phyloP scores from a whole-genome alignment of 1,284 basidiomycete genomes.

The Boletus mariae region DNA sequence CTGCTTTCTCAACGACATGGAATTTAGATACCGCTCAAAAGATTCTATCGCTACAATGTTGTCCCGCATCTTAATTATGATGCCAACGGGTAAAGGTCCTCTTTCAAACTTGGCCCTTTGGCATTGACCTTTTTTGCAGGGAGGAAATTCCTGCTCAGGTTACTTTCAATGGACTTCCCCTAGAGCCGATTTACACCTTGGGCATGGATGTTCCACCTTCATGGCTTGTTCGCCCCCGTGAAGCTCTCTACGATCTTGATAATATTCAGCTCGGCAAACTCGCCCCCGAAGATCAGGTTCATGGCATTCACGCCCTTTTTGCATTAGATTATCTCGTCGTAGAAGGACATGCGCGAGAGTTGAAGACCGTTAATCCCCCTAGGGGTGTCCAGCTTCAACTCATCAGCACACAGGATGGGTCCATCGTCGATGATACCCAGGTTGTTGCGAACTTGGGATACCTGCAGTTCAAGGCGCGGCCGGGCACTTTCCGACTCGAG shows the following conservation, averaged over 20 bases:
- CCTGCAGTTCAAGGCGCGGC: conserved; percentile 91
- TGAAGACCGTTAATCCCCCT: conserved; percentile 59
- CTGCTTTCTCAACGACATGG: background rate
- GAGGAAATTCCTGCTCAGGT: conserved; percentile 51
- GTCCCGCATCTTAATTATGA: conserved; percentile 62
- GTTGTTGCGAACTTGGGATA: conserved; percentile 96
- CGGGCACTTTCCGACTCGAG: conserved; percentile 81
- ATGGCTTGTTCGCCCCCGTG: conserved; percentile 89
- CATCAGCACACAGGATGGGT: conserved; percentile 40
- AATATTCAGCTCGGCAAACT: conserved; percentile 85
- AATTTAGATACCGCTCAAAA: conserved; percentile 79
- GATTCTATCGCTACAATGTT: conserved; percentile 88
- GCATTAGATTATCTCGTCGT: conserved; percentile 89
- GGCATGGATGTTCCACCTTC: conserved; percentile 86
- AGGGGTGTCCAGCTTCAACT: conserved; percentile 86
- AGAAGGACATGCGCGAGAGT: conserved; percentile 90
- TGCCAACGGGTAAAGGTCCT: conserved; percentile 56
- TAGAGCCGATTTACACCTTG: conserved; percentile 84
- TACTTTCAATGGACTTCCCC: conserved; percentile 52
- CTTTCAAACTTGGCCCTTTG: background rate
- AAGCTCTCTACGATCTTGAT: conserved; percentile 91
- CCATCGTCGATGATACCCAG: conserved; percentile 68
- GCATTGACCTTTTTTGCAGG: conserved; percentile 33
- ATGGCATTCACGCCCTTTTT: conserved; percentile 77
- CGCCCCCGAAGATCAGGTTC: conserved; percentile 46